Base-by-base conservation (phyloP, 768 basidiomycete genomes). In the Lyophyllum atratum region DNA sequence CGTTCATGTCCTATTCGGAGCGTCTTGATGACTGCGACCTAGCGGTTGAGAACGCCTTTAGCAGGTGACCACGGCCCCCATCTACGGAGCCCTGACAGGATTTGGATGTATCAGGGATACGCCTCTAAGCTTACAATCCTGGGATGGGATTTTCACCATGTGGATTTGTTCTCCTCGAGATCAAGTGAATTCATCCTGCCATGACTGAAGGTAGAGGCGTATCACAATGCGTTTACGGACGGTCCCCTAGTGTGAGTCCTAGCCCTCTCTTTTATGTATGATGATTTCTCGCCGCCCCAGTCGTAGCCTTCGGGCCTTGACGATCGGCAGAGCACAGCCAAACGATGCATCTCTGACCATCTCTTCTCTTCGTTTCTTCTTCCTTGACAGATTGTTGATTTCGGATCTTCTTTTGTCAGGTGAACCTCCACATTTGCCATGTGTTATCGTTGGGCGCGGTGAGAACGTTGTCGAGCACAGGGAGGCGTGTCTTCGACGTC, bases 321-420 rank as follows among this genome's bases (percentile, higher is more conserved):
- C 59, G 62, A 65, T 55, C 39, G 64, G 62, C 58, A 63, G 62
- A 65, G 59, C 64, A 63, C 62, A 60, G 59, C 64, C 61, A 63
- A 65, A 63, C 60, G 61, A 60, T 60, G 64, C 64, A 65, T 22
- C 58, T 52, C 62, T 65, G 64, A 63, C 21, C 43, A 11, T 24
- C 39, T 33, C 21, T 4, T 44, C 29, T 28, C 54, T 28, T 25
- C 24, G 4, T 29, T n/a, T 53, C 47, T 37, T 54, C 21, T 45
- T n/a, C 24, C 4, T n/a, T 46, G 40, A 48, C 37, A 54, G 26
- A 28, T 54, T 49, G 15, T 55, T 53, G 47, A 57, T 54, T 4
- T 26, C 43, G 26, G 39, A 26, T 29, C 40, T 33, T 54, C 15
- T 6, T 21, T 43, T 42, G 19, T 42, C 54, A 56, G 55, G 53